phyloP scores from a whole-genome alignment of 805 yeast species.

The Starmerella geochares region DNA sequence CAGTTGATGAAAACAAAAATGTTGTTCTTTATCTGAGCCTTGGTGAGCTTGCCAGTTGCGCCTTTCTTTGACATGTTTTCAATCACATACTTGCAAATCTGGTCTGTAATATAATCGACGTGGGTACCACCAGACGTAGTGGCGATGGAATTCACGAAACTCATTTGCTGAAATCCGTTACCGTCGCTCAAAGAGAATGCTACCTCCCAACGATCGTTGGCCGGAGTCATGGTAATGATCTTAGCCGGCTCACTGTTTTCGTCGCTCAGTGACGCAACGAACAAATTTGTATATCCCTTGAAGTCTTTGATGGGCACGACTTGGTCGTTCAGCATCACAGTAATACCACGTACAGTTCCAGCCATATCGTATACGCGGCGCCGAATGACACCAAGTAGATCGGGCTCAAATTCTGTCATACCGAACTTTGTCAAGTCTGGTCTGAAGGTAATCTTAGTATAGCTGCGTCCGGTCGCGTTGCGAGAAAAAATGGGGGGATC shows the following conservation, averaged over 20 bases:
- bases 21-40: conserved; percentile 78
- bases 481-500: conserved; percentile 63
- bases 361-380: conserved; percentile 94
- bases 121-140: conserved; percentile 97
- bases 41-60: conserved; percentile 60
- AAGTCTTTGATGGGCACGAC: conserved; percentile 60
- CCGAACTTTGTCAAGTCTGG: conserved; percentile 80
- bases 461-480: conserved; percentile 43
- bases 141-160: conserved; percentile 95
- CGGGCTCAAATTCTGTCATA: conserved; percentile 77
- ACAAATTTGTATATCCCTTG: conserved; percentile 81
- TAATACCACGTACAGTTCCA: conserved; percentile 80
- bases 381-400: conserved; percentile 69
- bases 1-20: conserved; percentile 88
- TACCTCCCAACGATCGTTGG: conserved; percentile 84
- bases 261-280: conserved; percentile 59
- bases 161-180: conserved; percentile 71
- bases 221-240: conserved; percentile 63
- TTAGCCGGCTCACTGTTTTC: conserved; percentile 31
- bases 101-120: conserved; percentile 75
- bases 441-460: conserved; percentile 73
- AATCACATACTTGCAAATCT: conserved; percentile 66
- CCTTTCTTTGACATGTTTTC: conserved; percentile 51
- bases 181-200: conserved; percentile 93
- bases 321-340: conserved; percentile 67